Conservation (phyloP, 2,329 filamentous ascomycete species). For the Nectriaceae sp. region DNA sequence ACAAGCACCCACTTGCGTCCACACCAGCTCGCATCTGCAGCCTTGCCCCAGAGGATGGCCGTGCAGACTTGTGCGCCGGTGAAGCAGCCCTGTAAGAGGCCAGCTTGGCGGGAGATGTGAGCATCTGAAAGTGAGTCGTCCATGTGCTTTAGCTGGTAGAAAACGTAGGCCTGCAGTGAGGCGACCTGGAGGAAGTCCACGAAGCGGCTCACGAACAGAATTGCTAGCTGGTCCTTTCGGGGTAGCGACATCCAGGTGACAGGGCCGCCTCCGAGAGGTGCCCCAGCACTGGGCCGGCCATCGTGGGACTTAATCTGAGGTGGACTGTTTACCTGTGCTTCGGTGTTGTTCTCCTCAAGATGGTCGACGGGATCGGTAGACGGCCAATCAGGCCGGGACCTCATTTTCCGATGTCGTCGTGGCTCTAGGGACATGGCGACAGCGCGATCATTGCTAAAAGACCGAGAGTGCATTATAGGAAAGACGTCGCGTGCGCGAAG, state of each 20-base stretch:
- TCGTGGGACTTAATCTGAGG: not conserved
- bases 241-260: conserved; percentile 72
- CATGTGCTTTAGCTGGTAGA: conserved; percentile 74
- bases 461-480: conserved; percentile 5
- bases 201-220: conserved; percentile 69
- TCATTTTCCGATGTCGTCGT: not conserved
- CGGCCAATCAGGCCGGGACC: not conserved
- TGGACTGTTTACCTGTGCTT: not conserved
- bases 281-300: not conserved
- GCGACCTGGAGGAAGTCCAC: conserved; percentile 75
- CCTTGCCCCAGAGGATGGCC: conserved; percentile 71
- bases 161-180: conserved; percentile 70
- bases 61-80: conserved; percentile 74
- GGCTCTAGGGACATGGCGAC: not conserved
- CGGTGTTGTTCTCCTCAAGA: conserved; percentile 6
- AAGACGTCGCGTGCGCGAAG: too few species aligned
- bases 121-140: conserved; percentile 52
- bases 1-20: conserved; percentile 73
- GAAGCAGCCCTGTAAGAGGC: conserved; percentile 70
- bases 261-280: conserved; percentile 23
- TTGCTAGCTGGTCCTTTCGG: conserved; percentile 68
- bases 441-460: conserved; percentile 11
- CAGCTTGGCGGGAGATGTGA: conserved; percentile 67
- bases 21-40: conserved; percentile 58
- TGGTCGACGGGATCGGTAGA: not conserved